Evolutionary conservation across 2,329 filamentous ascomycete genomes (phyloP).

Genomic region (Leptodontidium sp.): DNA sequence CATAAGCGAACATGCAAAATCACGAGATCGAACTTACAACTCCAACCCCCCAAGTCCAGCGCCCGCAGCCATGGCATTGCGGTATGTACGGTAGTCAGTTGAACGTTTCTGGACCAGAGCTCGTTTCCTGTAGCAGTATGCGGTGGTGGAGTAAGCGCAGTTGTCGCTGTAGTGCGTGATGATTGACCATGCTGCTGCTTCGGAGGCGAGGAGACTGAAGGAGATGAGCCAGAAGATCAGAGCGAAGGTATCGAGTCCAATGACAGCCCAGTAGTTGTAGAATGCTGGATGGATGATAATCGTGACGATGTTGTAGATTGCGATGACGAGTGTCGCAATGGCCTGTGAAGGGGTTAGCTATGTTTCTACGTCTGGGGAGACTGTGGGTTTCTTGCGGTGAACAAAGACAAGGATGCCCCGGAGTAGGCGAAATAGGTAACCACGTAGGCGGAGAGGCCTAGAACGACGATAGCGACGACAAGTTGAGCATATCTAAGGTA

Average conservation of each 20-base stretch:
- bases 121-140: conserved; percentile 23
- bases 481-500: conserved; percentile 35
- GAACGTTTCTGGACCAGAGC: conserved; percentile 20
- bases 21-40: conserved; percentile 29
- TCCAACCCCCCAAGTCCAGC: conserved; percentile 35
- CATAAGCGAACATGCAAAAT: neutral
- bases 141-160: conserved; percentile 12
- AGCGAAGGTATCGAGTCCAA: conserved; percentile 60
- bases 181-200: conserved; percentile 25
- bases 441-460: conserved; percentile 58
- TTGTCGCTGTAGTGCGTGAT: conserved; percentile 21
- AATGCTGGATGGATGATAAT: conserved; percentile 38
- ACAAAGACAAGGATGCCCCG: conserved; percentile 29
- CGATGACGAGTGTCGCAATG: conserved; percentile 55
- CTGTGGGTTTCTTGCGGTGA: conserved; percentile 51
- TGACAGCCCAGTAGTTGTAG: conserved; percentile 63
- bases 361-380: neutral
- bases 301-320: conserved; percentile 56
- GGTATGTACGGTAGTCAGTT: conserved; percentile 29
- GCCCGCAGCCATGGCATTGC: conserved; percentile 34
- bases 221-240: conserved; percentile 60
- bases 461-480: conserved; percentile 54
- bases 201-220: conserved; percentile 32
- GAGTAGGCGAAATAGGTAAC: conserved; percentile 48
- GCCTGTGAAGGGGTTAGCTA: conserved; percentile 4